A percentile compares a stretch with the other conserved stretches of the same genome.
Conservation (phyloP, 1,139 yeast genomes). For the Pneumocystis carinii region DNA sequence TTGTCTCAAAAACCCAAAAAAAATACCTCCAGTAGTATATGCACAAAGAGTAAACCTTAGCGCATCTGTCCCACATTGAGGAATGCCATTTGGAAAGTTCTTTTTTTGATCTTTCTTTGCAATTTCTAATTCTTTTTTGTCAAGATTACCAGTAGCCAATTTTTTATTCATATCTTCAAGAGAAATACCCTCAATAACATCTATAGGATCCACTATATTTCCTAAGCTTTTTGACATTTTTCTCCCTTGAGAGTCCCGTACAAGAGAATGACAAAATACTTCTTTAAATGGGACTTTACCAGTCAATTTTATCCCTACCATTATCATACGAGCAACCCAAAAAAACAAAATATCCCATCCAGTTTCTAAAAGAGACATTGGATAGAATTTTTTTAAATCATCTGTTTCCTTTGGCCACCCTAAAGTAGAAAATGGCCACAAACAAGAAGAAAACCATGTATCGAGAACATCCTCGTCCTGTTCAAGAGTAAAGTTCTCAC, state of each 20-base stretch:
- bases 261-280: slow-evolving; percentile 95
- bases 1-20: neutral
- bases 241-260: slow-evolving; percentile 97
- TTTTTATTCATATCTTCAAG: slow-evolving; percentile 68
- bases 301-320: slow-evolving; percentile 77
- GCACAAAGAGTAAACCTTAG: slow-evolving; percentile 96
- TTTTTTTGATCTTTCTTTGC: slow-evolving; percentile 80
- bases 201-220: slow-evolving; percentile 89
- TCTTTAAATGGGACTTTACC: slow-evolving; percentile 88
- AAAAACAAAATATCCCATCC: slow-evolving; percentile 98
- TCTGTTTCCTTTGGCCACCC: slow-evolving; percentile 80
- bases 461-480: slow-evolving; percentile 98
- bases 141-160: slow-evolving; percentile 68
- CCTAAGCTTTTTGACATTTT: slow-evolving; percentile 97
- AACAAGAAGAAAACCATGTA: slow-evolving; percentile 96
- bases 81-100: slow-evolving; percentile 92
- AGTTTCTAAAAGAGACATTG: slow-evolving; percentile 88
- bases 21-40: slow-evolving; percentile 71
- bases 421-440: slow-evolving; percentile 93
- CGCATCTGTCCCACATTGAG: slow-evolving; percentile 99
- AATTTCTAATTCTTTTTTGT: slow-evolving; percentile 71
- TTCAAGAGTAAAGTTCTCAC: slow-evolving; percentile 53
- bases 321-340: slow-evolving; percentile 97
- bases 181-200: slow-evolving; percentile 78
- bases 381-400: slow-evolving; percentile 68